Evolutionary conservation across 2,329 filamentous ascomycete species (phyloP), one percentile per base, ranked within the genome.

Genomic region (Eutypa lata): DNA sequence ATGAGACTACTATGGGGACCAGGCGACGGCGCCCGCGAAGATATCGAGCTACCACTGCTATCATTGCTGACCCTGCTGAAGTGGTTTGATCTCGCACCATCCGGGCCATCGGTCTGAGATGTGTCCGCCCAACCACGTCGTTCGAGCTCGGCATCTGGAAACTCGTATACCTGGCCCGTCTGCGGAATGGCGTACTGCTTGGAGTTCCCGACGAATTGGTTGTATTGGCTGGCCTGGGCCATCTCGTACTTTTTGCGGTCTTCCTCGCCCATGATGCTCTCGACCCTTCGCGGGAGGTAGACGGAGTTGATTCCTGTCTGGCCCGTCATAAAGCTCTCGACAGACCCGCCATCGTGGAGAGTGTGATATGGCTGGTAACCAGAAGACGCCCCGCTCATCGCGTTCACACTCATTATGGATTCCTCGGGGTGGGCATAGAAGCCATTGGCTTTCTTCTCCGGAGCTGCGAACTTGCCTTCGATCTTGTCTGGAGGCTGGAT

Each of bases 211-310:
- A 69, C 24, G 48, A 69, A 70, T 35, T 69, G 64, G 53, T 66
- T 71, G 35, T 71, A 65, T 61, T 80, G 78, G 52, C 71, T 77
- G 42, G 79, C 77, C 65, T 88, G 88, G 2, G 86, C 84, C 63
- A 89, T 80, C 62, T 85, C 80, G 65, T 91, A 90, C 64, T 90
- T 88, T 57, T 80, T 81, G 35, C 84, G 81, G 64, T 93, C 89
- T 67, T 94, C 89, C 7, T 88, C 85, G 57, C 83, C 83, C 82
- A 95, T 89, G 63, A 93, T 83, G 62, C 81, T 88, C 62, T 92
- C 88, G 47, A 91, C 84, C 42, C 83, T 77, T 13, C 83, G 80
- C 0, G 88, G 88, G 65, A 87, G 73, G 61, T 84, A 85, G 28
- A 91, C 76, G 0, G 83, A 86, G 60, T 83, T 80, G 47, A 71